Evolutionary conservation across 2,329 filamentous ascomycete species (phyloP), one percentile per base, ranked within the genome.

Genomic region (Chalaropsis thielavioides): DNA sequence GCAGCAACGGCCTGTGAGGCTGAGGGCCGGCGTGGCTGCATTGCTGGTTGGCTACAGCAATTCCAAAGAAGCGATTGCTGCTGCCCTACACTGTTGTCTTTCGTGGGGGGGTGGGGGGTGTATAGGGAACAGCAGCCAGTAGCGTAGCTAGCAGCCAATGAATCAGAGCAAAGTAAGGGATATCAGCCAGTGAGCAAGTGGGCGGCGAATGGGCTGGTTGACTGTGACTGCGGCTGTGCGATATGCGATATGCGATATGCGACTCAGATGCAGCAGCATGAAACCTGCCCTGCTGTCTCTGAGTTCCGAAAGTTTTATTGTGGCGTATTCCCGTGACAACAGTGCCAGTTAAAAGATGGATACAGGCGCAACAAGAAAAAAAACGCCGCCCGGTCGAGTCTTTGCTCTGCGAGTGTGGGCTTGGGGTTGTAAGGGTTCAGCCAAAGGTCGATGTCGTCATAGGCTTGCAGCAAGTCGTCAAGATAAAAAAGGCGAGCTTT

Each of bases 1-100:
- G 22, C 17, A 83, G 82, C 17, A 83, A 79, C 27, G 82, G 66
- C 73, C 72, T 67, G 73, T 75, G 73, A 80, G 71, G 76, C 76
- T 65, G 76, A 70, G 40, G 81, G 76, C 49, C 62, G 63, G 62
- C 56, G 58, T 61, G 56, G 63, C 49, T 64, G 63, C 64, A 79
- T 79, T 62, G 15, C 44, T 49, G 38, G 38, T 10, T 46, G 40
- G 38, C 60, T 61, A 58, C 72, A 27, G 78, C 70, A 64, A 71
- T 68, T 49, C 49, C 15, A 63, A 17, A 31, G 68, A 59, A 56
- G 69, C 66, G 40, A 70, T 68, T 40, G 56, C 56, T 13, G 63
- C 60, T 13, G 65, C 66, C n/a, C 49, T 58, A 13, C 24, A 24
- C 24, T 22, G 22, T 51, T 43, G 38, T 24, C 70, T 72, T 24